phyloP scores from a whole-genome alignment of 441 rosid species.

The Adansonia madagascariensis region DNA sequence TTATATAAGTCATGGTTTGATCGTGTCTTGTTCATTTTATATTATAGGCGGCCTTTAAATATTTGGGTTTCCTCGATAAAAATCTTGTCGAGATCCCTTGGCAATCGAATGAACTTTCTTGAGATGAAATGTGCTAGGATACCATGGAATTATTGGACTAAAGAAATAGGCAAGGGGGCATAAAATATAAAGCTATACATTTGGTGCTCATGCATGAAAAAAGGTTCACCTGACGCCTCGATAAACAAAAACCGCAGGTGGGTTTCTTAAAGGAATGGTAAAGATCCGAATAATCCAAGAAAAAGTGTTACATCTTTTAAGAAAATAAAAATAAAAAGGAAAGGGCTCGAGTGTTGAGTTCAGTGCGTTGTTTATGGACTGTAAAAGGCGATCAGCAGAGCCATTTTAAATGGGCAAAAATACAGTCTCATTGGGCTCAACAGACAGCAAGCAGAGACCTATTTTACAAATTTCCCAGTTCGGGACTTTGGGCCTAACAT shows the following conservation, averaged over 20 bases:
- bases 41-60: background rate
- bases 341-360: background rate
- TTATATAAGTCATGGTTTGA: background rate
- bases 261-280: conserved; percentile 13
- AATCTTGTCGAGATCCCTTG: background rate
- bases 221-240: background rate
- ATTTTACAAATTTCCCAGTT: no score
- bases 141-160: background rate
- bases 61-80: background rate
- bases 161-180: conserved; percentile 10
- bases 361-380: background rate
- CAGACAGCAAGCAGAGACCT: no score
- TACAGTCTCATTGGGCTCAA: background rate
- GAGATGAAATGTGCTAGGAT: background rate
- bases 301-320: background rate
- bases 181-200: background rate
- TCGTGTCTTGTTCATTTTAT: background rate
- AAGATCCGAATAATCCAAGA: background rate
- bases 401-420: background rate
- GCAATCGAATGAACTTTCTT: background rate
- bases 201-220: conserved; percentile 23
- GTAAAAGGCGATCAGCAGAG: background rate
- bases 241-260: background rate
- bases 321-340: background rate
- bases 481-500: background rate